Conservation (phyloP, 805 yeast genomes). For the Cyberlindnera bimundalis region DNA sequence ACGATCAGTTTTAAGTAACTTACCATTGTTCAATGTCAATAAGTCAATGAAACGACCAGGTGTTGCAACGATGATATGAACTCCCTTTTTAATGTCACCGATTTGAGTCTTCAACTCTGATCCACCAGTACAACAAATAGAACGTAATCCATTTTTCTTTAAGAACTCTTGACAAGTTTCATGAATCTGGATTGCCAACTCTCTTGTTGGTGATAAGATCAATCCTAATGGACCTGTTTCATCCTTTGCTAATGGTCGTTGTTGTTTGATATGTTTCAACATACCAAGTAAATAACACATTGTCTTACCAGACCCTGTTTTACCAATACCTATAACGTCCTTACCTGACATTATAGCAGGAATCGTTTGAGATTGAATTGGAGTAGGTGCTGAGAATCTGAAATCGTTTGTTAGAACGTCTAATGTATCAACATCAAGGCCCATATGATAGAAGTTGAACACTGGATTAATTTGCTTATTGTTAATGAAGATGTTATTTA, state of each 20-base stretch:
- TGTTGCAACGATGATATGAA: slow-evolving; percentile 83
- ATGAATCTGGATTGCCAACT: slow-evolving; percentile 79
- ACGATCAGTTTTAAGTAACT: slow-evolving; percentile 58
- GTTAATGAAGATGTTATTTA: slow-evolving; percentile 42
- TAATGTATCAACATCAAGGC: slow-evolving; percentile 60
- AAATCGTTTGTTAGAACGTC: slow-evolving; percentile 48
- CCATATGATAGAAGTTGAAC: slow-evolving; percentile 75
- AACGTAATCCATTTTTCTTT: slow-evolving; percentile 44
- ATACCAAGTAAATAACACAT: slow-evolving; percentile 82
- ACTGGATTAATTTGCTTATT: slow-evolving; percentile 49
- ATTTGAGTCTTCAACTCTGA: slow-evolving; percentile 80
- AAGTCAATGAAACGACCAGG: slow-evolving; percentile 94
- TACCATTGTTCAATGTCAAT: slow-evolving; percentile 76
- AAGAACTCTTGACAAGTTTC: slow-evolving; percentile 62
- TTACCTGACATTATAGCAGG: slow-evolving; percentile 89
- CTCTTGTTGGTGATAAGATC: slow-evolving; percentile 88
- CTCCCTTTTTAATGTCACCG: slow-evolving; percentile 70
- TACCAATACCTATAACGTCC: slow-evolving; percentile 91
- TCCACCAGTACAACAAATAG: slow-evolving; percentile 90
- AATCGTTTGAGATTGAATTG: slow-evolving; percentile 87
- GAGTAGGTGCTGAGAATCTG: slow-evolving; percentile 63
- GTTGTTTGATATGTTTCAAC: slow-evolving; percentile 79
- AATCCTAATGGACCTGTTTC: slow-evolving; percentile 78
- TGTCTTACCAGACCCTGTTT: slow-evolving; percentile 96
- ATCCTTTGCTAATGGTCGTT: slow-evolving; percentile 41